Percentiles rank a stretch among this genome's conserved stretches.
These are phyloP conservation scores for Thermothelomyces thermophilus DNA, from an alignment of 2,329 filamentous ascomycete genomes.

Conservation along the genomic window DNA sequence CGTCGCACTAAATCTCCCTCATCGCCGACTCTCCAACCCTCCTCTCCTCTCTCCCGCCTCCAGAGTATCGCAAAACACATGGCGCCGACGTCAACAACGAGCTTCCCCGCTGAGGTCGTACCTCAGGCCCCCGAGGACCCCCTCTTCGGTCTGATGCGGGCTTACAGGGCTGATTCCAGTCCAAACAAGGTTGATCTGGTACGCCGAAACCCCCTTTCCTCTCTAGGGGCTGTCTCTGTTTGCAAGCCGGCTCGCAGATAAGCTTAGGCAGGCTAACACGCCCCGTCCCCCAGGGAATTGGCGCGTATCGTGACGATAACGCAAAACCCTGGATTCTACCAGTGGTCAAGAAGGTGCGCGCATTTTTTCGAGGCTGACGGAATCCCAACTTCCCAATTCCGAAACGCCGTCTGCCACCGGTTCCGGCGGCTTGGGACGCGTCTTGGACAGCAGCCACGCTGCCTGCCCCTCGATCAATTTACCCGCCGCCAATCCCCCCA, in stretches of 20 bases:
- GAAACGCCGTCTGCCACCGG: background rate
- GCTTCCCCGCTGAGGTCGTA: constrained; percentile 69
- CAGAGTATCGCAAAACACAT: constrained; percentile 64
- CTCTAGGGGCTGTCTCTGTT: no score
- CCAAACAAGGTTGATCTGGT: constrained; percentile 88
- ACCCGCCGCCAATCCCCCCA: constrained; percentile 14
- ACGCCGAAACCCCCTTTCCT: constrained; percentile 33
- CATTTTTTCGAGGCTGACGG: background rate
- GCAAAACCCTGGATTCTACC: constrained; percentile 97
- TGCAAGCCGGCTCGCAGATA: no score
- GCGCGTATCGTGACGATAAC: constrained; percentile 89
- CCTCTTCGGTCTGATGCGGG: constrained; percentile 86
- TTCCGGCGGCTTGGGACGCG: background rate
- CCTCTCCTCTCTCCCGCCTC: constrained; percentile 45
- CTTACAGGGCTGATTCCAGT: constrained; percentile 72
- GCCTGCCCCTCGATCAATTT: constrained; percentile 4
- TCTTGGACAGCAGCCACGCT: background rate
- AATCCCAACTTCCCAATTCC: background rate
- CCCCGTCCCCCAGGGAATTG: constrained; percentile 53
- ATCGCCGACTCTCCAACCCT: constrained; percentile 40
- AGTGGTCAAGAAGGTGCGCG: constrained; percentile 83
- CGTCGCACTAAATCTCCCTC: constrained; percentile 25
- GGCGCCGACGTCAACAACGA: constrained; percentile 54
- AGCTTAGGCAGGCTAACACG: background rate
- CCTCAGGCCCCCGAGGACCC: constrained; percentile 91